Conservation (phyloP, 2,329 filamentous ascomycete species). For the Chaetomium sp. region DNA sequence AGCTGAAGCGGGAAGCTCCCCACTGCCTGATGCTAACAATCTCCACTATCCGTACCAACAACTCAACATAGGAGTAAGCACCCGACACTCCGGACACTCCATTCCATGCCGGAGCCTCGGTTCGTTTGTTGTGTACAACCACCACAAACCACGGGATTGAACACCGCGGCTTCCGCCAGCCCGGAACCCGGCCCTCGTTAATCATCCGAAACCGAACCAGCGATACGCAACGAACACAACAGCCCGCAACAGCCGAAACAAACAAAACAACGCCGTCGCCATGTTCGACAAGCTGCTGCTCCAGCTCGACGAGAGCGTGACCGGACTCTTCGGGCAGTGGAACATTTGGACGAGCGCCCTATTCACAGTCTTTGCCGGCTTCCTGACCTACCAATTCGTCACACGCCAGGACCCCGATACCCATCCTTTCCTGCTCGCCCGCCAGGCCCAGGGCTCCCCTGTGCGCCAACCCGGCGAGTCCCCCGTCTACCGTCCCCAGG, state of each 20-base stretch:
- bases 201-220: neutral
- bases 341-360: slow-evolving; percentile 72
- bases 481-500: slow-evolving; percentile 75
- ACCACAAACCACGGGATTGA: neutral
- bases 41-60: neutral
- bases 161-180: neutral
- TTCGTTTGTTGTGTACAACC: no score
- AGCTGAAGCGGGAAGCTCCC: neutral
- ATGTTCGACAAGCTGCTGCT: slow-evolving; percentile 52
- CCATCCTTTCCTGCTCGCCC: slow-evolving; percentile 82
- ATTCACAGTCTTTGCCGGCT: slow-evolving; percentile 56
- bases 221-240: neutral
- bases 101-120: no score
- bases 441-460: slow-evolving; percentile 71
- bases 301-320: slow-evolving; percentile 65
- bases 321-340: slow-evolving; percentile 69
- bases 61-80: no score
- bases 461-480: slow-evolving; percentile 82
- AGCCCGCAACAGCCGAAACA: neutral
- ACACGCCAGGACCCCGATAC: slow-evolving; percentile 76
- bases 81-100: no score
- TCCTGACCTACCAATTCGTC: slow-evolving; percentile 65
- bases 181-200: neutral
- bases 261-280: neutral
- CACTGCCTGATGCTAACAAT: neutral